These are phyloP conservation scores for Blepharisma japonicum DNA, from an alignment of 73 alveolate genomes.

Conservation along the genomic window DNA sequence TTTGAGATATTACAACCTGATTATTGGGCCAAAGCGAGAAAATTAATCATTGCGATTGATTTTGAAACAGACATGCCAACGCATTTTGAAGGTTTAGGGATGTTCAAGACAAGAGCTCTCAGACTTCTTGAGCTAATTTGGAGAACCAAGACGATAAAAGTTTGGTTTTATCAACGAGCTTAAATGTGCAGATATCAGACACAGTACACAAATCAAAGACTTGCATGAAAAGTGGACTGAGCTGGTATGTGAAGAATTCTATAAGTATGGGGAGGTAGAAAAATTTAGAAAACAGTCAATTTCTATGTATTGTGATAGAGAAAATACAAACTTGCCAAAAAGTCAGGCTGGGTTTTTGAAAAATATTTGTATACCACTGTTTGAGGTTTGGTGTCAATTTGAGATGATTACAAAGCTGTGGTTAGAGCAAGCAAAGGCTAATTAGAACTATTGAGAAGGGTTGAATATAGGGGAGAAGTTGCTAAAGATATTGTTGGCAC, in stretches of 20 bases:
- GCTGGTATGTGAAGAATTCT: slow-evolving; percentile 27
- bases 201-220: slow-evolving; percentile 17
- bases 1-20: slow-evolving; percentile 24
- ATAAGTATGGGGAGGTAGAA: slow-evolving; percentile 19
- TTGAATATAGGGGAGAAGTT: no score
- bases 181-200: slow-evolving; percentile 24
- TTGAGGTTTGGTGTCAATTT: slow-evolving; percentile 8
- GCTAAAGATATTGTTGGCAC: no score
- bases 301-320: slow-evolving; percentile 27
- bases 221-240: slow-evolving; percentile 14
- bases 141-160: background rate
- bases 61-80: slow-evolving; percentile 26
- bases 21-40: slow-evolving; percentile 11
- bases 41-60: background rate
- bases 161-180: background rate
- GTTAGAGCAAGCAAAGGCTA: background rate
- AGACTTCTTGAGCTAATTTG: background rate
- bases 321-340: background rate
- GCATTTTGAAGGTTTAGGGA: slow-evolving; percentile 2
- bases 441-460: background rate
- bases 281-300: background rate
- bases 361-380: slow-evolving; percentile 20
- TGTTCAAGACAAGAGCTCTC: background rate
- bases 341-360: slow-evolving; percentile 31
- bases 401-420: background rate